Evolutionary conservation across 2,329 filamentous ascomycete species (phyloP), one percentile per base, ranked within the genome.

Genomic region (Neonectria hederae): DNA sequence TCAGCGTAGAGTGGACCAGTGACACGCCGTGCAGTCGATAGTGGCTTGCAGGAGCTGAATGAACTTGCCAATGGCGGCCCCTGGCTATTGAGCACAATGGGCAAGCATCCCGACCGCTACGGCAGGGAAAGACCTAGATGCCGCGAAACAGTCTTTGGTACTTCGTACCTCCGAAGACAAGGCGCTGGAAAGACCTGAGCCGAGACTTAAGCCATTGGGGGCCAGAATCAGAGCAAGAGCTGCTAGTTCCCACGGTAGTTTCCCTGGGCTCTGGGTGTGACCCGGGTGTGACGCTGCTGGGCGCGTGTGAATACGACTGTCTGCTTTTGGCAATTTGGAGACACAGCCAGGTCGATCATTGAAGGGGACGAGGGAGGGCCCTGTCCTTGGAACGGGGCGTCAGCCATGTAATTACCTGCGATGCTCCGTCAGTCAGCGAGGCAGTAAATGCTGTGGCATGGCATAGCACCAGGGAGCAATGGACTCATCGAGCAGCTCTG

Each of bases 1-100:
- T n/a, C 24, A 19, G 46, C 40, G 13, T 21, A 26, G 30, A 53
- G 48, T 55, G 46, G 60, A 46, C 77, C 76, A 77, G 74, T 74
- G 61, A 59, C 54, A 56, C 22, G 30, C 40, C 56, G 63, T 52
- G 40, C 46, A 53, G 59, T 52, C 24, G 40, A 67, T 38, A 65
- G 70, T 76, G 74, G 72, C 72, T 76, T 78, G 75, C 77, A 77
- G 72, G 68, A 80, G 78, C 77, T 80, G 78, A 80, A 74, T 69
- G 70, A 59, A 54, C 60, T 53, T 45, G 59, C 22, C 51, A 38
- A 49, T 30, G 14, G 46, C 51, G 43, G 58, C 63, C 54, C 59
- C 59, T 52, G 54, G 54, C 38, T 10, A 19, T 42, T 42, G 38
- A 6, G n/a, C 38, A 42, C 8, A 42, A 21, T 42, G n/a, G 38